Evolutionary conservation across 1,284 basidiomycete species (phyloP).

Genomic region (Pulveroboletus sp.): DNA sequence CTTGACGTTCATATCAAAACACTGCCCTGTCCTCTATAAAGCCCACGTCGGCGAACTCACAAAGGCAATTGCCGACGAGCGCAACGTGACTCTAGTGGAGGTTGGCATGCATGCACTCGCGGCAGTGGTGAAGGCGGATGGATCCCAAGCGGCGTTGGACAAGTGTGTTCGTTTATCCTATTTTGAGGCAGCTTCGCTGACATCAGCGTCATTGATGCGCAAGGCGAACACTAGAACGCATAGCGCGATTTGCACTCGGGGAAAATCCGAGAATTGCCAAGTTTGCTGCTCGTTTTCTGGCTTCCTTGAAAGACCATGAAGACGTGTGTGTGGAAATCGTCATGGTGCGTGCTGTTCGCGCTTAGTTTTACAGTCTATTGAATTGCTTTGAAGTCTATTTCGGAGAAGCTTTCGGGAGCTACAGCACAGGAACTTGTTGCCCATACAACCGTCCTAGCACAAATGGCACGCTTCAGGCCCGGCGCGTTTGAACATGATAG

Average conservation of each 20-base stretch:
- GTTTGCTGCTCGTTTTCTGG: constrained; percentile 81
- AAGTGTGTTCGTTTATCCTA: constrained; percentile 49
- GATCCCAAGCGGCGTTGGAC: constrained; percentile 58
- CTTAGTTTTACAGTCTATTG: not conserved
- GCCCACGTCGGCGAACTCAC: constrained; percentile 74
- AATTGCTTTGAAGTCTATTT: constrained; percentile 52
- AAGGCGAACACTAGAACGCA: constrained; percentile 69
- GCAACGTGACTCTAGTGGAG: constrained; percentile 62
- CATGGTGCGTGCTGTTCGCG: constrained; percentile 50
- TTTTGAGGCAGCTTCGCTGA: not conserved
- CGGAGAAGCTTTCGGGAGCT: constrained; percentile 52
- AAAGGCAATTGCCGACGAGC: constrained; percentile 68
- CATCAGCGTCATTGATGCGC: not conserved
- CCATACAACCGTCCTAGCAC: constrained; percentile 71
- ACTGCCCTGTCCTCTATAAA: constrained; percentile 73
- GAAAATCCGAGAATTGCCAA: constrained; percentile 77
- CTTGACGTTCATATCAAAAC: constrained; percentile 73
- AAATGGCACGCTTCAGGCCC: constrained; percentile 71
- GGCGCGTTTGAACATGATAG: constrained; percentile 78
- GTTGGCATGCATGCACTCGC: constrained; percentile 77
- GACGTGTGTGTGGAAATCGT: constrained; percentile 57
- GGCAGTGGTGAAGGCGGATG: constrained; percentile 61
- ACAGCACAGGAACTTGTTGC: constrained; percentile 61
- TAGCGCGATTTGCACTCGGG: constrained; percentile 61
- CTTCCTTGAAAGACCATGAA: constrained; percentile 56